Evolutionary conservation across 202 grass and related monocot species (phyloP).

Genomic region (Setaria italica): DNA sequence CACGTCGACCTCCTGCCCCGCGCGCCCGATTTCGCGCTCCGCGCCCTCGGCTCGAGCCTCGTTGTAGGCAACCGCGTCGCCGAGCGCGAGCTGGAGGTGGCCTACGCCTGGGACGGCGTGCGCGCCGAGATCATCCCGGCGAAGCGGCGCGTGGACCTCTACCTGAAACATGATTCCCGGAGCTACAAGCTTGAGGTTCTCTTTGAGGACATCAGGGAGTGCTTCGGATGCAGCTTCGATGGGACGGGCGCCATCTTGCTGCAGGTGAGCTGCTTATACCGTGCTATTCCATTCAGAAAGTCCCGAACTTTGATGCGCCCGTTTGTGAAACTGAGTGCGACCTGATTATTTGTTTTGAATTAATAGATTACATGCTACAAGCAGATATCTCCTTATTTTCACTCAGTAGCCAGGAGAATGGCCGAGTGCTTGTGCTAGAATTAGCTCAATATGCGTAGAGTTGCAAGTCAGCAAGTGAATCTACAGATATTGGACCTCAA

Average conservation of each 20-base stretch:
- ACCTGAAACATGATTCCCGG: slow-evolving; percentile 56
- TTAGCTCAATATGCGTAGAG: background rate
- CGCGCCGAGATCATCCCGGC: slow-evolving; percentile 76
- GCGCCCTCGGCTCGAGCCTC: slow-evolving; percentile 53
- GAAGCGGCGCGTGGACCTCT: slow-evolving; percentile 75
- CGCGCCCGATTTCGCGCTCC: slow-evolving; percentile 56
- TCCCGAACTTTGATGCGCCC: background rate
- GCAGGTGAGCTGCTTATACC: slow-evolving; percentile 56
- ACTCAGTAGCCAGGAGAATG: background rate
- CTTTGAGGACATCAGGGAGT: slow-evolving; percentile 78
- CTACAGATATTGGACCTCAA: background rate
- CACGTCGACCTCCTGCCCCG: slow-evolving; percentile 68
- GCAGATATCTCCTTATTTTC: slow-evolving; percentile 4
- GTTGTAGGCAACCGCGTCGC: slow-evolving; percentile 60
- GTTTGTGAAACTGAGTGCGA: slow-evolving; percentile 19
- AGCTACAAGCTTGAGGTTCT: slow-evolving; percentile 80
- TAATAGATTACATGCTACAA: background rate
- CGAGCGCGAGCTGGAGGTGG: slow-evolving; percentile 59
- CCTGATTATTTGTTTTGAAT: background rate
- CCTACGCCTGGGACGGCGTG: slow-evolving; percentile 66
- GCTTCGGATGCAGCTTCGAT: slow-evolving; percentile 57
- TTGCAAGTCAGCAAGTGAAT: background rate
- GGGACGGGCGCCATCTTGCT: slow-evolving; percentile 63
- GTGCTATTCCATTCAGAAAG: background rate
- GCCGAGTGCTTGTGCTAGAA: background rate